phyloP scores from a whole-genome alignment of 768 basidiomycete genomes.

The Hydnomerulius pinastri region DNA sequence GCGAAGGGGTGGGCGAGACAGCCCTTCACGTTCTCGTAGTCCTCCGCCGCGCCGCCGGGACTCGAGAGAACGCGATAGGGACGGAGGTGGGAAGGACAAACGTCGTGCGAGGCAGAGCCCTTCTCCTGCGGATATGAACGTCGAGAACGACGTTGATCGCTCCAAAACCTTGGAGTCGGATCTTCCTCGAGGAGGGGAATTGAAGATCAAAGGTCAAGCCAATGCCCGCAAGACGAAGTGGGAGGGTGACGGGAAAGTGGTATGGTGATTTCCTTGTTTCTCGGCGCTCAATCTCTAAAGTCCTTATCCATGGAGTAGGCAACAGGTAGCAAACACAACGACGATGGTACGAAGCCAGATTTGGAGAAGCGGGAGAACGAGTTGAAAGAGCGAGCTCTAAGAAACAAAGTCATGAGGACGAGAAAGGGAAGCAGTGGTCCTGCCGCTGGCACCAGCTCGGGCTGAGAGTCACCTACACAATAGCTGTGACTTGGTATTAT shows the following conservation, averaged over 20 bases:
- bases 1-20: slow-evolving; percentile 28
- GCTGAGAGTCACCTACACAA: slow-evolving; percentile 18
- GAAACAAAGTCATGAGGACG: slow-evolving; percentile 80
- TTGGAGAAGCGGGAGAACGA: slow-evolving; percentile 75
- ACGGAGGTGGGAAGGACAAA: slow-evolving; percentile 12
- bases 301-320: slow-evolving; percentile 21
- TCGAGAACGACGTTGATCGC: slow-evolving; percentile 23
- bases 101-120: slow-evolving; percentile 28
- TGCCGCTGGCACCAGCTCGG: slow-evolving; percentile 12
- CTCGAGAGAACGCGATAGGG: slow-evolving; percentile 27
- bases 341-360: slow-evolving; percentile 37
- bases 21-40: slow-evolving; percentile 38
- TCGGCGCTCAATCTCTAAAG: slow-evolving; percentile 6
- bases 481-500: slow-evolving; percentile 21
- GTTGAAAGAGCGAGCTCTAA: slow-evolving; percentile 75
- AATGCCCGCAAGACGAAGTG: slow-evolving; percentile 56
- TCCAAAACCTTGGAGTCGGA: slow-evolving; percentile 29
- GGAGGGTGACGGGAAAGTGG: slow-evolving; percentile 43
- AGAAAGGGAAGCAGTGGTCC: slow-evolving; percentile 48
- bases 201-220: slow-evolving; percentile 78
- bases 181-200: slow-evolving; percentile 44
- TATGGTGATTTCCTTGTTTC: slow-evolving; percentile 14
- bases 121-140: slow-evolving; percentile 25
- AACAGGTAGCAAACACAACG: slow-evolving; percentile 7
- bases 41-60: slow-evolving; percentile 34